Percentiles rank a stretch among this genome's conserved stretches.
phyloP scores from a whole-genome alignment of 305 asterid species.

The Solanum hybrid region DNA sequence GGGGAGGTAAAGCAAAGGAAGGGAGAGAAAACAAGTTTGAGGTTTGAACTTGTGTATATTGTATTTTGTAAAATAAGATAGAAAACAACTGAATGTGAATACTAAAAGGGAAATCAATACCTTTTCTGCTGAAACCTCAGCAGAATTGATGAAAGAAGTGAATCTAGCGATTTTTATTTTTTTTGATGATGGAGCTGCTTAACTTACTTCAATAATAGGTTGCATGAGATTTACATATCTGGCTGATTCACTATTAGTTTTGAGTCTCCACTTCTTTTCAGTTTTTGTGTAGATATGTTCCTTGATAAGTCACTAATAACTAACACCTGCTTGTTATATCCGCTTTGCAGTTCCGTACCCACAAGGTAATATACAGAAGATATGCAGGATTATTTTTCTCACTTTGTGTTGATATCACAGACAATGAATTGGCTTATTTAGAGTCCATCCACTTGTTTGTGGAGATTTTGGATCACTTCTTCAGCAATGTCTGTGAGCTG shows the following conservation, averaged over 20 bases:
- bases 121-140: not conserved
- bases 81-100: not conserved
- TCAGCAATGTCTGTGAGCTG: constrained; percentile 95
- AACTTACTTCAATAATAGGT: not conserved
- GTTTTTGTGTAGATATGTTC: not conserved
- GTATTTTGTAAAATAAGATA: not conserved
- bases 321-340: not conserved
- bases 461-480: constrained; percentile 91
- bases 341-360: constrained; percentile 71
- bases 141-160: not conserved
- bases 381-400: constrained; percentile 93
- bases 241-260: not conserved
- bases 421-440: constrained; percentile 84
- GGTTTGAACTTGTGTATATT: not conserved
- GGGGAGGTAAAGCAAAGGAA: not conserved
- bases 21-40: not conserved
- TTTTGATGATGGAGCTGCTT: not conserved
- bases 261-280: not conserved
- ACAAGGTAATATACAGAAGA: constrained; percentile 91
- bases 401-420: constrained; percentile 90
- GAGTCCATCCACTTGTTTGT: constrained; percentile 91
- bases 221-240: not conserved
- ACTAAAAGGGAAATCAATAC: not conserved
- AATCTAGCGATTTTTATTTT: not conserved
- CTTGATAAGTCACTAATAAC: not conserved